Conservation (phyloP, 2,329 filamentous ascomycete species). For the Penicillium brasilianum region DNA sequence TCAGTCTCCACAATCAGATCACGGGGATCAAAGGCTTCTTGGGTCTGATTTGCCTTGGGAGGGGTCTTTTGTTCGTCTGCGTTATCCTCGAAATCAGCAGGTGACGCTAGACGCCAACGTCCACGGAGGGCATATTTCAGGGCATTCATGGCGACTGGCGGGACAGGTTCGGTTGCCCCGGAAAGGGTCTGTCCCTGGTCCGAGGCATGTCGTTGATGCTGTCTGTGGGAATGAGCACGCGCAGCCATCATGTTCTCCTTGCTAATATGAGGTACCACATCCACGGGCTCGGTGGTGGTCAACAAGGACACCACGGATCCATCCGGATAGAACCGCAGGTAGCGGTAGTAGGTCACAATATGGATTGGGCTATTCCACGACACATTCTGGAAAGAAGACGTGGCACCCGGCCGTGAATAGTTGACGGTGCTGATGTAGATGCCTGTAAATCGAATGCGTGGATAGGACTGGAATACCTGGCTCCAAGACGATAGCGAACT, state of each 20-base stretch:
- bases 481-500: conserved; percentile 57
- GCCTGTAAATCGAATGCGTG: conserved; percentile 90
- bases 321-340: conserved; percentile 92
- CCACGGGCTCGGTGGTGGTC: conserved; percentile 78
- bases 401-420: conserved; percentile 82
- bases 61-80: conserved; percentile 37
- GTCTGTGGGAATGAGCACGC: conserved; percentile 36
- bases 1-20: conserved; percentile 85
- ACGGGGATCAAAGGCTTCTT: conserved; percentile 46
- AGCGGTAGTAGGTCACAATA: conserved; percentile 97
- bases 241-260: conserved; percentile 65
- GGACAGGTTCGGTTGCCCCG: conserved; percentile 39
- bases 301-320: conserved; percentile 81
- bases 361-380: conserved; percentile 85
- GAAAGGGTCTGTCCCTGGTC: conserved; percentile 44
- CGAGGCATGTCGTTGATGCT: conserved; percentile 47
- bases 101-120: conserved; percentile 68
- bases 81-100: conserved; percentile 35
- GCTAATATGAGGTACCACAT: conserved; percentile 83
- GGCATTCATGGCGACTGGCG: conserved; percentile 54
- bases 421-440: conserved; percentile 97
- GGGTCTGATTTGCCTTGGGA: conserved; percentile 35
- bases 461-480: conserved; percentile 78
- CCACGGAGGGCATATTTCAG: conserved; percentile 72
- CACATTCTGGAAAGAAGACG: conserved; percentile 67